Evolutionary conservation across 306 rosid genomes (phyloP).

Genomic region (Cucurbita moschata): DNA sequence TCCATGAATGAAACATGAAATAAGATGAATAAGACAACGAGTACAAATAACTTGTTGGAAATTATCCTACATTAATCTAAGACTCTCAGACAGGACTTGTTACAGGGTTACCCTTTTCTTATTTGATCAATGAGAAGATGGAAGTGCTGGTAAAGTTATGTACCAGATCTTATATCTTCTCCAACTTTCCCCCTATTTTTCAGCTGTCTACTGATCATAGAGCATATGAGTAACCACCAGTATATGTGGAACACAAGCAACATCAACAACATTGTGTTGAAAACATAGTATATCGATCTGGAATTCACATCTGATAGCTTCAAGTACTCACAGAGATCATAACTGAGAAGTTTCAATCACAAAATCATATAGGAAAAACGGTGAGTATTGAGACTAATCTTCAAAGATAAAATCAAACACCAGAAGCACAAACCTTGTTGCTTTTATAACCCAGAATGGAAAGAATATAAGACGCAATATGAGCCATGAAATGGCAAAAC

Average conservation of each 20-base stretch:
- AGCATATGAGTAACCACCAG: conserved; percentile 93
- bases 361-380: conserved; percentile 15
- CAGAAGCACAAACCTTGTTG: conserved; percentile 63
- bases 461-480: conserved; percentile 64
- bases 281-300: conserved; percentile 47
- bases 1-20: neutral
- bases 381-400: conserved; percentile 8
- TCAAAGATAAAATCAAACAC: conserved; percentile 14
- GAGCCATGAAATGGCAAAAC: conserved; percentile 77
- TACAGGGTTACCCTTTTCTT: neutral
- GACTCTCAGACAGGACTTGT: neutral
- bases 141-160: neutral
- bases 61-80: neutral
- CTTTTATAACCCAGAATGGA: conserved; percentile 73
- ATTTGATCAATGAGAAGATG: neutral
- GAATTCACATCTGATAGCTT: conserved; percentile 24
- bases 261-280: conserved; percentile 68
- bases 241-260: conserved; percentile 88
- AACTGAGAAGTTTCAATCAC: conserved; percentile 43
- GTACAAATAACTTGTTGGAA: neutral
- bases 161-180: conserved; percentile 98
- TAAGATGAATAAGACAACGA: neutral
- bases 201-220: conserved; percentile 73
- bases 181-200: conserved; percentile 88
- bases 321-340: conserved; percentile 31